Conservation (phyloP, 2,329 filamentous ascomycete species). For the Xylariaceae sp. region DNA sequence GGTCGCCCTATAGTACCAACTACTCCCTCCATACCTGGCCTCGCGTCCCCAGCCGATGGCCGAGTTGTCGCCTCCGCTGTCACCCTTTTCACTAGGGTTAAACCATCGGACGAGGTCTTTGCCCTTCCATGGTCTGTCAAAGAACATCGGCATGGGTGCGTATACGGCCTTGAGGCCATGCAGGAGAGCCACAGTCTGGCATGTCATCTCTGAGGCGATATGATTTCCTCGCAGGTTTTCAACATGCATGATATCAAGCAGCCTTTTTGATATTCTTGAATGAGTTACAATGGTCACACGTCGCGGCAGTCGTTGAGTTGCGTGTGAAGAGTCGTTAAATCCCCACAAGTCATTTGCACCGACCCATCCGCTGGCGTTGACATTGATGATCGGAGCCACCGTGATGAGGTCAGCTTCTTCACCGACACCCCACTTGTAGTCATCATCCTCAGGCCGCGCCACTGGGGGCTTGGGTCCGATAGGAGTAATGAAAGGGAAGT, state of each 20-base stretch:
- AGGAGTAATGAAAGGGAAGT: conserved; percentile 65
- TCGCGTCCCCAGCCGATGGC: conserved; percentile 67
- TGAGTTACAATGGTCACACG: conserved; percentile 81
- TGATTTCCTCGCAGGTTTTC: conserved; percentile 77
- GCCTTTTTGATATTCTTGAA: conserved; percentile 72
- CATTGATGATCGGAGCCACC: conserved; percentile 81
- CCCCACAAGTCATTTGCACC: conserved; percentile 72
- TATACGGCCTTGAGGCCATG: conserved; percentile 82
- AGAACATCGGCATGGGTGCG: conserved; percentile 79
- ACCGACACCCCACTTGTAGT: conserved; percentile 77
- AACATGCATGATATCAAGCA: conserved; percentile 78
- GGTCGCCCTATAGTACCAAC: conserved; percentile 67
- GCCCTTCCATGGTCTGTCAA: conserved; percentile 74
- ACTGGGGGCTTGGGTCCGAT: conserved; percentile 69
- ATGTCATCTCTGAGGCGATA: conserved; percentile 82
- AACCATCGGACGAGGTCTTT: conserved; percentile 63
- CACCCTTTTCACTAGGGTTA: conserved; percentile 63
- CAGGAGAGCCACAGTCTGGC: conserved; percentile 74
- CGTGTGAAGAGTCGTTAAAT: conserved; percentile 60
- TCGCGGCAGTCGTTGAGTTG: conserved; percentile 66
- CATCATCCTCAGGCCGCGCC: conserved; percentile 63
- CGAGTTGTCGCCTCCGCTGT: conserved; percentile 60
- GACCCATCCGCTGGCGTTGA: conserved; percentile 74
- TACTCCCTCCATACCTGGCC: conserved; percentile 62
- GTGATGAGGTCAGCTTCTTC: conserved; percentile 78